A percentile compares a stretch with the other conserved stretches of the same genome.
phyloP scores from a whole-genome alignment of 108 stramenopile genomes.

The Nannochloropsis oceanica region DNA sequence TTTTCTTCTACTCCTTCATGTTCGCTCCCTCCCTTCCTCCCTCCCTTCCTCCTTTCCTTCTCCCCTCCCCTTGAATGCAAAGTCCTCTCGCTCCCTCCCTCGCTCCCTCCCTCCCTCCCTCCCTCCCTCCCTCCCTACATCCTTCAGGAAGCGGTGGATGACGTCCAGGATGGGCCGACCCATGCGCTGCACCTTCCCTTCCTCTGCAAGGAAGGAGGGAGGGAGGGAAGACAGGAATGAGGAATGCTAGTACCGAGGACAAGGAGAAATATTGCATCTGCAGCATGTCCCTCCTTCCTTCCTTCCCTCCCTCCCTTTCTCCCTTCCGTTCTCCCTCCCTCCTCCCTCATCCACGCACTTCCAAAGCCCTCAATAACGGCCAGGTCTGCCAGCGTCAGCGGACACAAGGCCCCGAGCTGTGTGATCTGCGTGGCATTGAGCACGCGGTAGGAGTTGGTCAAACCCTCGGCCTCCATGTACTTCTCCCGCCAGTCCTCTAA shows the following conservation, averaged over 20 bases:
- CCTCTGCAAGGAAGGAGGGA: slow-evolving; percentile 2
- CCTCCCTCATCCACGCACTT: slow-evolving; percentile 44
- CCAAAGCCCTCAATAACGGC: not conserved
- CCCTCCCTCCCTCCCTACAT: not conserved
- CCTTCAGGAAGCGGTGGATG: not conserved
- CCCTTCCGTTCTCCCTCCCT: not conserved
- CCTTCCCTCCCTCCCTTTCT: not conserved
- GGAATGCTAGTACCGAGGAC: not conserved
- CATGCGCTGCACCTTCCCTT: not conserved
- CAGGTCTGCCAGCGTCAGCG: not conserved
- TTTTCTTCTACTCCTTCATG: not conserved
- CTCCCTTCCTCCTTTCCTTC: not conserved
- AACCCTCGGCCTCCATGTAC: not conserved
- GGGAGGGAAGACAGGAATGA: not conserved
- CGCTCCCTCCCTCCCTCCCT: not conserved
- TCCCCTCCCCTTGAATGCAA: not conserved
- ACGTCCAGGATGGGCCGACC: not conserved
- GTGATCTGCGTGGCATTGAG: not conserved
- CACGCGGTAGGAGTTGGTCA: not conserved
- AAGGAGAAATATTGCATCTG: not conserved
- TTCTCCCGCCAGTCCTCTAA: not conserved
- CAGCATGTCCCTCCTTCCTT: not conserved
- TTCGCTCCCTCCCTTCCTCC: not conserved
- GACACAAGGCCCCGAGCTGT: not conserved
- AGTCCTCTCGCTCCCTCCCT: slow-evolving; percentile 1